Conservation (phyloP, 2,329 filamentous ascomycete genomes). For the Gaeumannomyces sp. region DNA sequence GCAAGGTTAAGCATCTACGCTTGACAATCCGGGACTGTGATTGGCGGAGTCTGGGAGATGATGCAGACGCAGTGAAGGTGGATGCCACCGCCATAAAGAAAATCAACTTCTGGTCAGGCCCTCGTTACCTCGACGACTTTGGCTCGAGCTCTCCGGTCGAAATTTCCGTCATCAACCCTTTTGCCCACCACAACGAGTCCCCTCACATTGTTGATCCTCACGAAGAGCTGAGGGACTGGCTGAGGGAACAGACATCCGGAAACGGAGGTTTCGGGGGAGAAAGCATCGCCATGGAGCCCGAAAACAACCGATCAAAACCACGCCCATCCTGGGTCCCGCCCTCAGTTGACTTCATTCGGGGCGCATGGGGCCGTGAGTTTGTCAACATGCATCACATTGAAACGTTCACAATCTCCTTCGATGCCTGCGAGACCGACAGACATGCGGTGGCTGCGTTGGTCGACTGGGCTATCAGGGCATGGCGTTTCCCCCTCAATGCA, state of each 20-base stretch:
- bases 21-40: neutral
- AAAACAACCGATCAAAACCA: neutral
- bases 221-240: no score
- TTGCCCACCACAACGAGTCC: neutral
- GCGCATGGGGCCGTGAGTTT: constrained; percentile 1
- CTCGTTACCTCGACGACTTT: no score
- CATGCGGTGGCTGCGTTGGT: neutral
- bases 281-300: neutral
- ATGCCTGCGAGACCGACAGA: neutral
- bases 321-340: neutral
- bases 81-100: neutral
- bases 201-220: neutral
- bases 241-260: neutral
- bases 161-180: neutral
- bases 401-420: neutral
- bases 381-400: constrained; percentile 2
- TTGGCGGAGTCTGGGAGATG: neutral
- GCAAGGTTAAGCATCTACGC: neutral
- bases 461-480: neutral
- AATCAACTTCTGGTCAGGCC: no score
- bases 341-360: neutral
- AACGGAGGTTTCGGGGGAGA: no score
- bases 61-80: neutral
- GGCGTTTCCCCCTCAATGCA: constrained; percentile 4
- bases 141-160: no score